Conservation (phyloP, 495 filamentous ascomycete species). For the Hypoxylon lenormandii region DNA sequence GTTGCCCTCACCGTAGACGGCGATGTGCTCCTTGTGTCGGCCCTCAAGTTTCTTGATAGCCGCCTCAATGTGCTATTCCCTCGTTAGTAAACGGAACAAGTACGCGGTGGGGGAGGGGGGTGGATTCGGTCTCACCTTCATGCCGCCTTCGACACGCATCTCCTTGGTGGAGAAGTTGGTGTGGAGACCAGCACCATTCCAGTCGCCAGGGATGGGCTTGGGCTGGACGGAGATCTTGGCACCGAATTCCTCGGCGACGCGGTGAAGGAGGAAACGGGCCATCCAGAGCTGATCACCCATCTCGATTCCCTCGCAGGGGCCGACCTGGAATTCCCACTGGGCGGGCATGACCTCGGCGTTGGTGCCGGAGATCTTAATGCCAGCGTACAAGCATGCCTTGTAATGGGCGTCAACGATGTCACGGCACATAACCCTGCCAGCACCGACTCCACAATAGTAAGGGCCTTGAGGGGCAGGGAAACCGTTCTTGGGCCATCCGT, state of each 20-base stretch:
- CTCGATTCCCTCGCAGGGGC: conserved; percentile 90
- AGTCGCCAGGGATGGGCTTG: conserved; percentile 98
- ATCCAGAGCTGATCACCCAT: conserved; percentile 98
- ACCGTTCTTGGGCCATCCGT: conserved; percentile 95
- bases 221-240: conserved; percentile 95
- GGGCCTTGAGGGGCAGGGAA: conserved; percentile 96
- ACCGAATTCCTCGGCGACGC: conserved; percentile 96
- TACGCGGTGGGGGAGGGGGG: neutral
- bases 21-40: conserved; percentile 94
- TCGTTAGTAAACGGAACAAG: conserved; percentile 10
- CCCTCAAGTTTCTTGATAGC: conserved; percentile 87
- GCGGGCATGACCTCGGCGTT: conserved; percentile 99
- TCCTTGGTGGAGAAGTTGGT: conserved; percentile 85
- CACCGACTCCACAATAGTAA: conserved; percentile 99
- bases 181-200: conserved; percentile 99
- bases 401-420: conserved; percentile 99
- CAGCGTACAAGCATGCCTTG: conserved; percentile 93
- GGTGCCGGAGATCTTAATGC: conserved; percentile 95
- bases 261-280: conserved; percentile 94
- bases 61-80: conserved; percentile 72
- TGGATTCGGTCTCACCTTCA: conserved; percentile 68
- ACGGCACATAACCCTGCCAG: conserved; percentile 96
- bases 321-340: conserved; percentile 99
- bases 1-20: conserved; percentile 97
- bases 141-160: conserved; percentile 91